Conservation (phyloP, 2,329 filamentous ascomycete species). For the Aspergillus pseudonomiae region DNA sequence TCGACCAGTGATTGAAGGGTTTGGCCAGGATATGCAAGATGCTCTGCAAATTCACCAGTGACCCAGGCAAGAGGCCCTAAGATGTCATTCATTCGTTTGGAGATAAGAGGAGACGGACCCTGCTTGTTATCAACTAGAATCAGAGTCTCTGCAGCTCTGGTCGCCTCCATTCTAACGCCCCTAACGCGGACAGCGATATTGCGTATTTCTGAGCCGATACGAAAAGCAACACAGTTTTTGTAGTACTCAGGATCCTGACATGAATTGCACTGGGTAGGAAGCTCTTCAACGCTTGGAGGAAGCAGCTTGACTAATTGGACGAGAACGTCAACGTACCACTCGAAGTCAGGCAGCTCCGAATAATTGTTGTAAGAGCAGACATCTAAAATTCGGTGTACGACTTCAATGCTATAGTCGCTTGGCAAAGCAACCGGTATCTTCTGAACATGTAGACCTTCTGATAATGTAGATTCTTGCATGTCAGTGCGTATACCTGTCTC, state of each 20-base stretch:
- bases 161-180: constrained; percentile 77
- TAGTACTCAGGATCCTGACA: constrained; percentile 17
- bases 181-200: constrained; percentile 92
- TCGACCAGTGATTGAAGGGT: constrained; percentile 76
- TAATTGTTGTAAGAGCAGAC: constrained; percentile 94
- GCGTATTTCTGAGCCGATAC: constrained; percentile 80
- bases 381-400: constrained; percentile 78
- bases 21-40: constrained; percentile 70
- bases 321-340: constrained; percentile 94
- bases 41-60: constrained; percentile 81
- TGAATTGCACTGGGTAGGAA: constrained; percentile 20
- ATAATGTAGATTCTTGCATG: constrained; percentile 3
- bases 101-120: constrained; percentile 58
- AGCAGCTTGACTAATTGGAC: constrained; percentile 77
- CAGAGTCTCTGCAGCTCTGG: constrained; percentile 76
- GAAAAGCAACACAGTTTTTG: constrained; percentile 31
- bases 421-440: constrained; percentile 55
- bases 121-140: constrained; percentile 64
- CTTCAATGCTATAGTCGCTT: constrained; percentile 81
- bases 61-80: constrained; percentile 81
- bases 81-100: constrained; percentile 61
- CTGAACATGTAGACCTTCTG: background rate
- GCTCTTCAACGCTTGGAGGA: constrained; percentile 33
- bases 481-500: constrained; percentile 24
- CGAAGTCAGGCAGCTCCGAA: constrained; percentile 82